These are phyloP conservation scores for Extremus antarcticus DNA, from an alignment of 495 filamentous ascomycete species.

Conservation along the genomic window DNA sequence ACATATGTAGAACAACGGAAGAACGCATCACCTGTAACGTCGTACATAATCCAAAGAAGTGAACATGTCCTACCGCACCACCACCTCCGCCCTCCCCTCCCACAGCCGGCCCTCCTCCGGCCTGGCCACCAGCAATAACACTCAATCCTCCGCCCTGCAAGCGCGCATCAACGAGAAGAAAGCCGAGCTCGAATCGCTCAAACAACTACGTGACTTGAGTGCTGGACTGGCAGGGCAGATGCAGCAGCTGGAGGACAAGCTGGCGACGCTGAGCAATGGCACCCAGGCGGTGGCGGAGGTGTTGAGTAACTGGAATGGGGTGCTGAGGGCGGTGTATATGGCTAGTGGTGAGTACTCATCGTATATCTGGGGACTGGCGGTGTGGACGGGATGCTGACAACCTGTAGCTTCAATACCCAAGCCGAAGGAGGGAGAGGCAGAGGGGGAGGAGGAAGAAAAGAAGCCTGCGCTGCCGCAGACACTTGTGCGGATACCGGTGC, in stretches of 20 bases:
- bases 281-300: constrained; percentile 94
- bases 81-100: constrained; percentile 42
- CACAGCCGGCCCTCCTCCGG: constrained; percentile 53
- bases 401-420: constrained; percentile 46
- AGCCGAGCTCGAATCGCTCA: constrained; percentile 80
- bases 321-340: constrained; percentile 87
- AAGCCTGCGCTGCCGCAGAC: constrained; percentile 56
- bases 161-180: constrained; percentile 89
- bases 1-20: too few relatives aligned
- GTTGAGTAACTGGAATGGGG: constrained; percentile 91
- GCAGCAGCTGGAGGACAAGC: constrained; percentile 78
- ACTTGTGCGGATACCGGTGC: constrained; percentile 66
- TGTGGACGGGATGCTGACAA: not conserved
- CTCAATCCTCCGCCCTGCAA: constrained; percentile 68
- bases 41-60: too few relatives aligned
- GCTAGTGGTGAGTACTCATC: constrained; percentile 63
- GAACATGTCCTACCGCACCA: constrained; percentile 47
- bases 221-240: constrained; percentile 79
- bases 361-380: not conserved
- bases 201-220: constrained; percentile 78
- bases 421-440: constrained; percentile 40
- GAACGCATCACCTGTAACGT: too few relatives aligned
- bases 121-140: constrained; percentile 34
- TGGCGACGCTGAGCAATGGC: constrained; percentile 78
- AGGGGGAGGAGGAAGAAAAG: constrained; percentile 27